A percentile compares a stretch with the other conserved stretches of the same genome.
Evolutionary conservation across 768 basidiomycete genomes (phyloP).

Genomic region (Russula abietina): DNA sequence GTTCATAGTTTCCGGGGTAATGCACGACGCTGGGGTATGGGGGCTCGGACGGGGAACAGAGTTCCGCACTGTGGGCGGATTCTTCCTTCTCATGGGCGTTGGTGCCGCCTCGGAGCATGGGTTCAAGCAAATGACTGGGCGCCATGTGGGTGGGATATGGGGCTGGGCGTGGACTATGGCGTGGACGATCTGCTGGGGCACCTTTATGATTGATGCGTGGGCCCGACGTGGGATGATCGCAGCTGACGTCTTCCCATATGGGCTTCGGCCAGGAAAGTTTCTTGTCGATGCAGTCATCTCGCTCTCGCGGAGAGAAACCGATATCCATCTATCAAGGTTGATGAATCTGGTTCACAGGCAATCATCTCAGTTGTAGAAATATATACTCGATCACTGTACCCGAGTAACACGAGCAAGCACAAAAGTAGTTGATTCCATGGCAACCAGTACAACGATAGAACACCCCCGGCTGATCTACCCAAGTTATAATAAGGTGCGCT

Average conservation of each 20-base stretch:
- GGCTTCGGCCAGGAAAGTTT: slow-evolving; percentile 4
- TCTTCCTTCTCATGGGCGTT: slow-evolving; percentile 54
- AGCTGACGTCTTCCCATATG: slow-evolving; percentile 1
- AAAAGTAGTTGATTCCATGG: too few species aligned
- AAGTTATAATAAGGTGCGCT: too few species aligned
- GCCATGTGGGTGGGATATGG: slow-evolving; percentile 40
- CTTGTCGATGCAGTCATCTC: neutral
- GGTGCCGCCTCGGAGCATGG: slow-evolving; percentile 45
- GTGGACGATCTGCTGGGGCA: slow-evolving; percentile 45
- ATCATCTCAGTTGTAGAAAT: neutral
- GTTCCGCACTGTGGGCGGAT: slow-evolving; percentile 39
- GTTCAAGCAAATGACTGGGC: slow-evolving; percentile 42
- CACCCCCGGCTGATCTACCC: too few species aligned
- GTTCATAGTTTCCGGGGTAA: slow-evolving; percentile 50
- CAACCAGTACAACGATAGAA: too few species aligned
- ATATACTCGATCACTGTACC: slow-evolving; percentile 34
- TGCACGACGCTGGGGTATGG: slow-evolving; percentile 56
- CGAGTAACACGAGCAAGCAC: too few species aligned
- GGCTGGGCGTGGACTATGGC: slow-evolving; percentile 49
- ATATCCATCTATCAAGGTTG: neutral
- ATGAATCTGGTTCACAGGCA: neutral
- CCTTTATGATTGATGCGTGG: slow-evolving; percentile 18
- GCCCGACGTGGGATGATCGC: slow-evolving; percentile 17
- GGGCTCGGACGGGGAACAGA: slow-evolving; percentile 54
- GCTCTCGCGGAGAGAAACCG: neutral